Percentiles rank a stretch among this genome's conserved stretches.
These are phyloP conservation scores for Phyllosticta citrichinensis DNA, from an alignment of 2,329 filamentous ascomycete genomes.

Conservation along the genomic window DNA sequence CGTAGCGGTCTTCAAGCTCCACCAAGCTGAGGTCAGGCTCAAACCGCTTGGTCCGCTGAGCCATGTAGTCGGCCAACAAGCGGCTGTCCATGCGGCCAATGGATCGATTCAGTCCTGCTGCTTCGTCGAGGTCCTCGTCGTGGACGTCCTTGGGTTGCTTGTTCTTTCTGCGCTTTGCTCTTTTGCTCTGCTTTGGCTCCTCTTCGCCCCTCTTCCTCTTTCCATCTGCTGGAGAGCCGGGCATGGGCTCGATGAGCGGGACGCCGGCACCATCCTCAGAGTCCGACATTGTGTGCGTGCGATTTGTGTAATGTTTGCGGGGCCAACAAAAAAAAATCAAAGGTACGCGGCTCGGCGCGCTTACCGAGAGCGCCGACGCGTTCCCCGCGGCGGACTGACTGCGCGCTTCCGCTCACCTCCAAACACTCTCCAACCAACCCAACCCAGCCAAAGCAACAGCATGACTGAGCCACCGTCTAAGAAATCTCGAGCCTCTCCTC, in stretches of 20 bases:
- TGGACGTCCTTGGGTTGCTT: slow-evolving; percentile 53
- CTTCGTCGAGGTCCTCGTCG: slow-evolving; percentile 42
- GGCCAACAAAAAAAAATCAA: neutral
- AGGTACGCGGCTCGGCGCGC: neutral
- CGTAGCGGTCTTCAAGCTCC: slow-evolving; percentile 71
- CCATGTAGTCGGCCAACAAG: slow-evolving; percentile 76
- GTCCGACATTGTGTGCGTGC: slow-evolving; percentile 33
- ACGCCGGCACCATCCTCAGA: slow-evolving; percentile 34
- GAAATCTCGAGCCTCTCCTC: slow-evolving; percentile 23
- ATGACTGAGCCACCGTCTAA: slow-evolving; percentile 30
- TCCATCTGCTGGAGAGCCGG: slow-evolving; percentile 18
- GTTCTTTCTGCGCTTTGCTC: slow-evolving; percentile 47
- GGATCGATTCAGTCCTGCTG: slow-evolving; percentile 59
- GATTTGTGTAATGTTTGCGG: slow-evolving; percentile 14
- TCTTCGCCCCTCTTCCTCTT: slow-evolving; percentile 31
- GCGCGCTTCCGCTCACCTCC: neutral
- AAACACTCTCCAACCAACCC: neutral
- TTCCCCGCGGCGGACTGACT: neutral
- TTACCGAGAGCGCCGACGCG: slow-evolving; percentile 11
- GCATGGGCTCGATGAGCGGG: slow-evolving; percentile 34
- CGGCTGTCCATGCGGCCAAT: slow-evolving; percentile 75
- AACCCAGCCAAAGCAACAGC: neutral
- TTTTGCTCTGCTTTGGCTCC: slow-evolving; percentile 24
- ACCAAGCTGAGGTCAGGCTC: slow-evolving; percentile 71
- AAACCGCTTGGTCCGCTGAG: slow-evolving; percentile 67